Conservation (phyloP, 495 filamentous ascomycete species). For the Penicillium pulvis region DNA sequence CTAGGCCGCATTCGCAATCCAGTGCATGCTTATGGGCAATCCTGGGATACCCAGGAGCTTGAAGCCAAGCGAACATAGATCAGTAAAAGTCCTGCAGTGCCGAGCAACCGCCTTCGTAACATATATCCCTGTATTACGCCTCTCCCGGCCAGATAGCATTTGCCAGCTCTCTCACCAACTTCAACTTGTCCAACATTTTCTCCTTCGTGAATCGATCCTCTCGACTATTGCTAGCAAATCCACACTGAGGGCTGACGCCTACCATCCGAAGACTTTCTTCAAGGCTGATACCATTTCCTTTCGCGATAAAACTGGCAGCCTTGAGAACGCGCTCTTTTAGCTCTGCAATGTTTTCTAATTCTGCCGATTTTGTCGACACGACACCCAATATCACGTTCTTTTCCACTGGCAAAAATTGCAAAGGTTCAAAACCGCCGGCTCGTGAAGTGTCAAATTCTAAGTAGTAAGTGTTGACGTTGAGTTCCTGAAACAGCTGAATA, state of each 20-base stretch:
- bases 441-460: neutral
- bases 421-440: conserved; percentile 1
- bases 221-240: neutral
- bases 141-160: conserved; percentile 1
- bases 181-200: neutral
- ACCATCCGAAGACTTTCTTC: neutral
- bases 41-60: neutral
- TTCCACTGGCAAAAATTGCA: neutral
- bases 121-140: neutral
- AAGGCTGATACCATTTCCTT: neutral
- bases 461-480: neutral
- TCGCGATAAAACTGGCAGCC: neutral
- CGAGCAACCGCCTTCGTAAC: too few relatives aligned
- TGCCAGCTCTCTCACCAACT: conserved; percentile 1
- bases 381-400: neutral
- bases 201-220: neutral
- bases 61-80: neutral
- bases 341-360: neutral
- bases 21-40: too few relatives aligned
- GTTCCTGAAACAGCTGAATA: neutral
- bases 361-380: neutral
- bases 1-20: too few relatives aligned
- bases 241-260: conserved; percentile 1
- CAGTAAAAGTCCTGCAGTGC: too few relatives aligned
- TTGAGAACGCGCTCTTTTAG: neutral